phyloP scores from a whole-genome alignment of 1,139 yeast genomes.

The Pichia sp. region DNA sequence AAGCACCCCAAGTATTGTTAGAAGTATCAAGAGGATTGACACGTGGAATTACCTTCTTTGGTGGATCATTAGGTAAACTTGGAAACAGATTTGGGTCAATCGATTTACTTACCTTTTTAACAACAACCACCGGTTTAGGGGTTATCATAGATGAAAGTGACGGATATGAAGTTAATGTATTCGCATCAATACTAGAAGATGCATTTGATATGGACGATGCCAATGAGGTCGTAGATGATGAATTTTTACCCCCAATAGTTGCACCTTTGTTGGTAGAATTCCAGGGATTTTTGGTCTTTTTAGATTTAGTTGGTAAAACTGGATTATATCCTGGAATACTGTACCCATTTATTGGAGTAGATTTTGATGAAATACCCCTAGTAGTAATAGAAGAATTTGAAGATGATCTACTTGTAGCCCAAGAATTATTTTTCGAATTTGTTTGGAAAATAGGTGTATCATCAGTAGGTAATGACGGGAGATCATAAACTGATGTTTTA shows the following conservation, averaged over 20 bases:
- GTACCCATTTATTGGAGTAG: constrained; percentile 20
- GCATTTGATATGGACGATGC: too few species aligned
- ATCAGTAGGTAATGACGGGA: constrained; percentile 19
- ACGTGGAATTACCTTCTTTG: constrained; percentile 31
- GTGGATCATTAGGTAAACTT: constrained; percentile 48
- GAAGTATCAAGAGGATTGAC: constrained; percentile 32
- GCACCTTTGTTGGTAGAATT: background rate
- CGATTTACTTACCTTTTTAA: background rate
- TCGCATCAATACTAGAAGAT: too few species aligned
- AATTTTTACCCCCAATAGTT: background rate
- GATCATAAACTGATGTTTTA: background rate
- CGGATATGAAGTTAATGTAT: background rate
- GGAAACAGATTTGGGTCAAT: constrained; percentile 26
- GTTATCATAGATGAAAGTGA: constrained; percentile 17
- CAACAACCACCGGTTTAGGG: background rate
- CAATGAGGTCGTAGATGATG: background rate
- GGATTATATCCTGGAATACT: constrained; percentile 23
- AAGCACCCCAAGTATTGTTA: constrained; percentile 31
- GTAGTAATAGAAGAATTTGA: too few species aligned
- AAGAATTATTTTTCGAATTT: too few species aligned
- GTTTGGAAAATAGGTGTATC: constrained; percentile 9
- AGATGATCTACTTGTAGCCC: constrained; percentile 2
- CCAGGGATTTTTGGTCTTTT: constrained; percentile 8
- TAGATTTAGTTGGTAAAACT: background rate
- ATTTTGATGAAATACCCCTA: constrained; percentile 17